A percentile compares a stretch with the other conserved stretches of the same genome.
These are phyloP conservation scores for Galeopsis tetrahit DNA, from an alignment of 257 asterid species.

Conservation along the genomic window DNA sequence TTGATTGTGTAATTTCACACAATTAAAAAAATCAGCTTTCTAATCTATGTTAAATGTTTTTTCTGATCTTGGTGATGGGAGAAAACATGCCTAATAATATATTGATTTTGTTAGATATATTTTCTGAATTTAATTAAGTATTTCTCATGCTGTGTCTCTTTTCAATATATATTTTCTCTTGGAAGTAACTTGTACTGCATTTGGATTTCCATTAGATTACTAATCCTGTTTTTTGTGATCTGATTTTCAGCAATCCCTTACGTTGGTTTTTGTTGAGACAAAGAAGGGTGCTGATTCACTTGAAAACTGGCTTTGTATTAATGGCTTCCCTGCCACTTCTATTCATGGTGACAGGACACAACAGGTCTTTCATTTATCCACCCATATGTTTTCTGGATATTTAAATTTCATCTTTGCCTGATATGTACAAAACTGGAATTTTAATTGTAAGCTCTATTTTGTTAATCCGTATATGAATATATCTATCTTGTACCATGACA, in stretches of 20 bases:
- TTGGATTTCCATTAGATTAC: constrained; percentile 3
- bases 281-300: constrained; percentile 96
- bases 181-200: not conserved
- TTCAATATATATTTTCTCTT: not conserved
- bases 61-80: constrained; percentile 17
- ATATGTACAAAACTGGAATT: not conserved
- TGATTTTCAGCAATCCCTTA: constrained; percentile 78
- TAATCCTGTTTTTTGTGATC: constrained; percentile 30
- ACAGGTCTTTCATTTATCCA: constrained; percentile 54
- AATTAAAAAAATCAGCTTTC: not conserved
- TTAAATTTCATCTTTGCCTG: constrained; percentile 20
- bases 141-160: constrained; percentile 9
- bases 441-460: not conserved
- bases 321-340: constrained; percentile 87
- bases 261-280: constrained; percentile 91
- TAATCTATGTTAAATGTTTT: constrained; percentile 16
- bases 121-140: not conserved
- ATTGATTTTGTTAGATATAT: not conserved
- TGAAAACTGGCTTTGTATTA: constrained; percentile 88
- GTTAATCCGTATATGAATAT: not conserved
- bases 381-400: constrained; percentile 23
- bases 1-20: not conserved
- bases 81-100: not conserved
- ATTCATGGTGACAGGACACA: constrained; percentile 97
- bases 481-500: not conserved